These are phyloP conservation scores for Colletotrichum sp. DNA, from an alignment of 2,329 filamentous ascomycete species.

Conservation along the genomic window DNA sequence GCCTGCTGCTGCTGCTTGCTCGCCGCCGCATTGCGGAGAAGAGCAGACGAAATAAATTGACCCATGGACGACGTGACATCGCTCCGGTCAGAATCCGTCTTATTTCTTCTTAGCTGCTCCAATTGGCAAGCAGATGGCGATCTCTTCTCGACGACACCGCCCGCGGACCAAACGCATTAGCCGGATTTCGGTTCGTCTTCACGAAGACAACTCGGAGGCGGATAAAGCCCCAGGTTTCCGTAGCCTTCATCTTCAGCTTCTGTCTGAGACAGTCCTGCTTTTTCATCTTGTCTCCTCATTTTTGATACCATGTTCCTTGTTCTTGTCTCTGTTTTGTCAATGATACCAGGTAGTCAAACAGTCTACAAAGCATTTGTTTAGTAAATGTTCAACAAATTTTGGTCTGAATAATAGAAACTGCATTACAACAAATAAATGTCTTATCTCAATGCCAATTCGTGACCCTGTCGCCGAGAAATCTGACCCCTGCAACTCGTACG, in stretches of 20 bases:
- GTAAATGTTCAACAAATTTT: not conserved
- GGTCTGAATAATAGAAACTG: not conserved
- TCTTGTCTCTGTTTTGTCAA: not conserved
- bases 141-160: not conserved
- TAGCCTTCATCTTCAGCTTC: not conserved
- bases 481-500: not conserved
- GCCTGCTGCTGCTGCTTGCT: not conserved
- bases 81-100: conserved; percentile 8
- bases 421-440: not conserved
- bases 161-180: not conserved
- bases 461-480: not conserved
- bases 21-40: conserved; percentile 5
- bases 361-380: not conserved
- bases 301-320: not conserved
- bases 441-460: not conserved
- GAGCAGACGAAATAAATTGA: not conserved
- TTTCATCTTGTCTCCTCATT: not conserved
- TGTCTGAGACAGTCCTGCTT: not conserved
- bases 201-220: not conserved
- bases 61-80: conserved; percentile 1
- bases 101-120: not conserved
- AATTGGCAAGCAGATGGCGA: not conserved
- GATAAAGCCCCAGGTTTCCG: not conserved
- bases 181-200: not conserved
- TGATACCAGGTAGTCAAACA: not conserved